phyloP scores from a whole-genome alignment of 345 rosid species.

The Trapa incisa region DNA sequence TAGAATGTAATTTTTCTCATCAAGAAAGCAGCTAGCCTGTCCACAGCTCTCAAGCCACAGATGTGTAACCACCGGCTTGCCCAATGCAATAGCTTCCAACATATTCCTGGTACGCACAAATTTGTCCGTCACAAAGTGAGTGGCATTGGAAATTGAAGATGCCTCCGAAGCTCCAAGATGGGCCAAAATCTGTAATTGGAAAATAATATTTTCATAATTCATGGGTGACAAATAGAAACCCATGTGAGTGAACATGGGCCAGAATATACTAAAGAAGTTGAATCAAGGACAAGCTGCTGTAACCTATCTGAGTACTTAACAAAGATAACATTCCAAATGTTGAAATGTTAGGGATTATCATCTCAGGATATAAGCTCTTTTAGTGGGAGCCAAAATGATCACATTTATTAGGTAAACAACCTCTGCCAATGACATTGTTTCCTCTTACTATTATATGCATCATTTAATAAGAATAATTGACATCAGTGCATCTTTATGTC shows the following conservation, averaged over 20 bases:
- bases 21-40: constrained; percentile 52
- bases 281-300: not conserved
- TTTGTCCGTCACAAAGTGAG: constrained; percentile 63
- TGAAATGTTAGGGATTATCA: not conserved
- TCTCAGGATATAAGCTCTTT: not conserved
- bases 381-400: not conserved
- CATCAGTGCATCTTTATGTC: not conserved
- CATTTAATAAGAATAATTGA: not conserved
- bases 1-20: constrained; percentile 48
- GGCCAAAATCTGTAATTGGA: constrained; percentile 43
- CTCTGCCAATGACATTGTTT: not conserved
- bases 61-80: constrained; percentile 71
- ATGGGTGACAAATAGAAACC: not conserved
- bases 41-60: constrained; percentile 72
- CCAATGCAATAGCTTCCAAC: constrained; percentile 79
- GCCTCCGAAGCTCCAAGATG: constrained; percentile 52
- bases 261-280: not conserved
- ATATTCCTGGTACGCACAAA: constrained; percentile 82
- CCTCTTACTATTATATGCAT: not conserved
- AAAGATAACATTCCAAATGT: not conserved
- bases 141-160: constrained; percentile 53
- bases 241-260: not conserved
- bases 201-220: constrained; percentile 3
- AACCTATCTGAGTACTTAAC: not conserved
- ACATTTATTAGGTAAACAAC: not conserved